A percentile compares a stretch with the other conserved stretches of the same genome.
Conservation (phyloP, 1,284 basidiomycete genomes). For the Sparassis latifolia region DNA sequence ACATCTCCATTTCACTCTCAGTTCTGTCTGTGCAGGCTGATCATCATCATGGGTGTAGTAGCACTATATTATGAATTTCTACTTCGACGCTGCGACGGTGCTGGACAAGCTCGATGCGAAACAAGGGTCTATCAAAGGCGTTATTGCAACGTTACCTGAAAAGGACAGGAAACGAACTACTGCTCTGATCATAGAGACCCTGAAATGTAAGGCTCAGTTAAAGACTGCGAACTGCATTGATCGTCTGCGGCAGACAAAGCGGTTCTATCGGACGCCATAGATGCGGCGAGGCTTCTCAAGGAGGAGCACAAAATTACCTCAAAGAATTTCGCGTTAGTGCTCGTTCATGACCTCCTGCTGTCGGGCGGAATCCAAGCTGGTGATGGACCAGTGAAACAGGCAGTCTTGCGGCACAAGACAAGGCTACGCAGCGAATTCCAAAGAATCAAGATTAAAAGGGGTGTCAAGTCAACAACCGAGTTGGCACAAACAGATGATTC, state of each 20-base stretch:
- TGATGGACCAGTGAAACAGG: slow-evolving; percentile 82
- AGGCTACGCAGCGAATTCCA: slow-evolving; percentile 83
- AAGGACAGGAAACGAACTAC: slow-evolving; percentile 74
- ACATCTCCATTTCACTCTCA: slow-evolving; percentile 2
- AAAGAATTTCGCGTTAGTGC: slow-evolving; percentile 68
- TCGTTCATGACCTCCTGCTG: slow-evolving; percentile 84
- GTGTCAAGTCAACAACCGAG: slow-evolving; percentile 59
- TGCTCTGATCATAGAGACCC: slow-evolving; percentile 82
- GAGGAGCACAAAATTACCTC: slow-evolving; percentile 74
- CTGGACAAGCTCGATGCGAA: slow-evolving; percentile 82
- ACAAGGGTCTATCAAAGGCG: slow-evolving; percentile 80
- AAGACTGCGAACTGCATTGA: slow-evolving; percentile 1
- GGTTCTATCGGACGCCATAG: slow-evolving; percentile 60
- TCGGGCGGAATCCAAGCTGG: slow-evolving; percentile 79
- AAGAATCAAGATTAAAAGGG: slow-evolving; percentile 77
- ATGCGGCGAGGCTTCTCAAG: slow-evolving; percentile 55
- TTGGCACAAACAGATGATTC: slow-evolving; percentile 57
- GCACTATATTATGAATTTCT: slow-evolving; percentile 78
- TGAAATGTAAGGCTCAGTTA: slow-evolving; percentile 69
- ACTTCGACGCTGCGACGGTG: slow-evolving; percentile 79
- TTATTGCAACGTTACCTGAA: slow-evolving; percentile 65
- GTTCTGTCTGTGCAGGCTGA: slow-evolving; percentile 8
- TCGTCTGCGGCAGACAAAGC: slow-evolving; percentile 51
- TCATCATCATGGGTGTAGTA: slow-evolving; percentile 15
- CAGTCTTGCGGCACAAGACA: slow-evolving; percentile 79